Base-by-base conservation (phyloP, 208 protist species). In the Crithidia expoeki region DNA sequence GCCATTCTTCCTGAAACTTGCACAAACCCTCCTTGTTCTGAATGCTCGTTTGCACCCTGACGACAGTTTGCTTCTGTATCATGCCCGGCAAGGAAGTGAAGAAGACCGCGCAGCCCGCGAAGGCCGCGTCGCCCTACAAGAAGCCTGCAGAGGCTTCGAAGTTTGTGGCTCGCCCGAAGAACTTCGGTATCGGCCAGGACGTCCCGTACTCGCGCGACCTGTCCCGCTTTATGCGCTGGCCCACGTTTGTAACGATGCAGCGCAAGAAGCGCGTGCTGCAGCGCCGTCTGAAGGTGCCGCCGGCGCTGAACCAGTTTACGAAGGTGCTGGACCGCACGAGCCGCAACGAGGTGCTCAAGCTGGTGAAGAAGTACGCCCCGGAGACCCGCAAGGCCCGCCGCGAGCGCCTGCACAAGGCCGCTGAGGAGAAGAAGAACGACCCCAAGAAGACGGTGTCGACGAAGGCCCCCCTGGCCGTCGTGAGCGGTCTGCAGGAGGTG, bases 401-500 rank as follows among this genome's bases (percentile, higher is more conserved):
- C 70, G 89, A 94, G 57, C 96, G 98, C 79, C 87, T 99, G 21
- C 75, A 81, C 74, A 90, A 90, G 62, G 75, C 80, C 17, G 98
- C 98, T 51, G 81, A 98, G 84, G 90, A 92, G 69, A 98, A 98
- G 86, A 95, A 92, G 80, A 82, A 81, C 33, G 80, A 92, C 77
- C 80, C 85, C 28, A 94, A 93, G 77, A 83, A 88, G 72, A 90
- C 76, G 50, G 72, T 87, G 73, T 86, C 85, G 38, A 81, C 81
- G 55, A 95, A 98, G 81, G 97, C 96, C 59, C 92, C 94, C 19
- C 65, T 94, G 50, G 67, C 80, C 69, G 73, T 99, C 32, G 95
- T 98, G 68, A 98, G 76, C 69, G 99, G 99, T 61, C 83, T 99
- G 62, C 99, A 99, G 93, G 88, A 99, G 84, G 95, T 99, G 76